Conservation (phyloP, 805 yeast genomes). For the Monosporozyma siamensis region DNA sequence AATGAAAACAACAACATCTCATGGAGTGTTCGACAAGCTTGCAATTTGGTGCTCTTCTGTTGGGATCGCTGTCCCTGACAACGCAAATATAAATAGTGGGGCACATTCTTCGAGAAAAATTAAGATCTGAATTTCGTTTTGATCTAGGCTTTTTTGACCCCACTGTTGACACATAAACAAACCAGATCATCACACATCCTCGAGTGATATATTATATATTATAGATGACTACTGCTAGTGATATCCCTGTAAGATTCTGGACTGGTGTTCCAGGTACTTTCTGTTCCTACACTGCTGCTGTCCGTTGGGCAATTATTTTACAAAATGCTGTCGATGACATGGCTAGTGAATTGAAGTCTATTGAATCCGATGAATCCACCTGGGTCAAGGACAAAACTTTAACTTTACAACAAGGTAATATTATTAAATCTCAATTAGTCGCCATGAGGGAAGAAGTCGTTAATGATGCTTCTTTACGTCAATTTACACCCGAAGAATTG, state of each 20-base stretch:
- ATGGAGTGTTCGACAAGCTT: neutral
- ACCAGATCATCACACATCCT: no score
- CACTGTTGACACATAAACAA: no score
- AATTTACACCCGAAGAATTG: conserved; percentile 36
- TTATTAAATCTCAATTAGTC: conserved; percentile 35
- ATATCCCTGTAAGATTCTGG: conserved; percentile 34
- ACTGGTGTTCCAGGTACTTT: conserved; percentile 70
- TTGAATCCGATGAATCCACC: conserved; percentile 13
- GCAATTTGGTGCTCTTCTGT: no score
- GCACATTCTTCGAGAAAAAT: no score
- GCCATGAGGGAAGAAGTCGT: conserved; percentile 37
- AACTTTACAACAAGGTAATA: conserved; percentile 35
- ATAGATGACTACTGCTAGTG: conserved; percentile 9
- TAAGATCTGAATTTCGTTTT: no score
- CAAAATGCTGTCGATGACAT: conserved; percentile 60
- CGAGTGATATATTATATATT: neutral
- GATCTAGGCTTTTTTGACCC: no score
- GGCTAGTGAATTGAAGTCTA: conserved; percentile 27
- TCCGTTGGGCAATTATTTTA: conserved; percentile 83
- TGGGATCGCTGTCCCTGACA: no score
- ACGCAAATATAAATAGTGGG: no score
- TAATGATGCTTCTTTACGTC: conserved; percentile 34
- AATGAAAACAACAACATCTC: no score
- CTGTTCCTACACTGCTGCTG: conserved; percentile 67
- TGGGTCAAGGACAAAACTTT: neutral